Evolutionary conservation across 1,139 yeast species (phyloP).

Genomic region (Nakaseomyces sp.): DNA sequence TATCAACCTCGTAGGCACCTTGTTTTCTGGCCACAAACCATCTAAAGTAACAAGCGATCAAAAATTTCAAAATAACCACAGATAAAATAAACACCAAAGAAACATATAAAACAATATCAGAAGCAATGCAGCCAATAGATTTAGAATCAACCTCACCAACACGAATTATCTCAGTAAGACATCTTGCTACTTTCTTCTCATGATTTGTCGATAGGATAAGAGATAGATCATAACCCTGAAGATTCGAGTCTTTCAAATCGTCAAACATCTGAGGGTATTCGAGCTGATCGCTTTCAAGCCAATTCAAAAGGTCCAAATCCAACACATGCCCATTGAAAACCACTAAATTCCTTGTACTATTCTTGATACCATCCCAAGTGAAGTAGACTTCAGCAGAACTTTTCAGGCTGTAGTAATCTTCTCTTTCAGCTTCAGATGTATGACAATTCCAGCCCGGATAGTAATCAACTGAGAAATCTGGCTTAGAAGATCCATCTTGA

Average conservation of each 20-base stretch:
- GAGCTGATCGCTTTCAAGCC: slow-evolving; percentile 63
- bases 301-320: slow-evolving; percentile 65
- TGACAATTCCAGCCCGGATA: slow-evolving; percentile 91
- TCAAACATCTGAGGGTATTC: slow-evolving; percentile 67
- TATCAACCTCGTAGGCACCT: slow-evolving; percentile 61
- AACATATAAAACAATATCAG: slow-evolving; percentile 67
- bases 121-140: slow-evolving; percentile 93
- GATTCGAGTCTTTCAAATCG: slow-evolving; percentile 47
- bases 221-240: slow-evolving; percentile 76
- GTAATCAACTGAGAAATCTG: slow-evolving; percentile 50
- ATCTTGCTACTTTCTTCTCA: slow-evolving; percentile 67
- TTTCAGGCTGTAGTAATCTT: slow-evolving; percentile 52
- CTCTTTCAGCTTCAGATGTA: slow-evolving; percentile 60
- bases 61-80: slow-evolving; percentile 65
- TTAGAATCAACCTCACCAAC: slow-evolving; percentile 87
- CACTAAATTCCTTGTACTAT: slow-evolving; percentile 64
- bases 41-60: slow-evolving; percentile 80
- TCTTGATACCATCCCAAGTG: slow-evolving; percentile 79
- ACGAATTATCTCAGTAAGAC: slow-evolving; percentile 78
- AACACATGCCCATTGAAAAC: slow-evolving; percentile 85
- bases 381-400: slow-evolving; percentile 71
- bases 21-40: slow-evolving; percentile 74
- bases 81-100: slow-evolving; percentile 80
- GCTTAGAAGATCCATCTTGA: slow-evolving; percentile 61
- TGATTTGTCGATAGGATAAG: slow-evolving; percentile 58